Conservation (phyloP, 2,329 filamentous ascomycete genomes). For the Chlorencoelia australis region DNA sequence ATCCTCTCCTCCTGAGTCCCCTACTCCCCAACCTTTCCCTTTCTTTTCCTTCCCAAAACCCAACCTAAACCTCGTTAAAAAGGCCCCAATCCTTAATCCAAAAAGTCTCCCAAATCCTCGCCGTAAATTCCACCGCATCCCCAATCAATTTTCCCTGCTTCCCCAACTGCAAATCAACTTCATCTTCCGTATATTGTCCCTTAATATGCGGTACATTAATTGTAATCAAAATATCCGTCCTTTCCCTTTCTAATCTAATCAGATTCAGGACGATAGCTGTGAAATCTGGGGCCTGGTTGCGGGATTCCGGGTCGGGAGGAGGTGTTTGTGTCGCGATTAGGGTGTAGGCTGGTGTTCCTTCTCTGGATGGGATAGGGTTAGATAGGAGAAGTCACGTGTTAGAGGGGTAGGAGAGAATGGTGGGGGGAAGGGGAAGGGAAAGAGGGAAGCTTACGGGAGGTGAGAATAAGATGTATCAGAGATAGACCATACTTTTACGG, state of each 20-base stretch:
- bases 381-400: conserved; percentile 14
- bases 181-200: conserved; percentile 62
- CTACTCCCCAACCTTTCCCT: background rate
- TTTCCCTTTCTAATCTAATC: conserved; percentile 62
- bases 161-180: conserved; percentile 57
- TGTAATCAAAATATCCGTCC: conserved; percentile 74
- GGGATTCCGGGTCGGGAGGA: conserved; percentile 24
- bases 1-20: background rate
- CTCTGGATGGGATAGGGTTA: conserved; percentile 24
- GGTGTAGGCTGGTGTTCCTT: conserved; percentile 52
- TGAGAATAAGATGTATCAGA: conserved; percentile 49
- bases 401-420: background rate
- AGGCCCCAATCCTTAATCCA: conserved; percentile 73
- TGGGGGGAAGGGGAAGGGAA: conserved; percentile 3
- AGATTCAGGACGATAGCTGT: conserved; percentile 70
- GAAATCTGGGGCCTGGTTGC: conserved; percentile 37
- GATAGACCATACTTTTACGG: conserved; percentile 56
- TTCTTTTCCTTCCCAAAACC: conserved; percentile 12
- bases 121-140: conserved; percentile 56
- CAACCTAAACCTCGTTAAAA: conserved; percentile 33
- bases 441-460: conserved; percentile 28
- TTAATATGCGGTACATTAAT: conserved; percentile 81
- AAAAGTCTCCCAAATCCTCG: conserved; percentile 61
- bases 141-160: conserved; percentile 59
- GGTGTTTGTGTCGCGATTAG: conserved; percentile 57